Evolutionary conservation across 1,284 basidiomycete genomes (phyloP).

Genomic region (Trichosporon coremiiforme): DNA sequence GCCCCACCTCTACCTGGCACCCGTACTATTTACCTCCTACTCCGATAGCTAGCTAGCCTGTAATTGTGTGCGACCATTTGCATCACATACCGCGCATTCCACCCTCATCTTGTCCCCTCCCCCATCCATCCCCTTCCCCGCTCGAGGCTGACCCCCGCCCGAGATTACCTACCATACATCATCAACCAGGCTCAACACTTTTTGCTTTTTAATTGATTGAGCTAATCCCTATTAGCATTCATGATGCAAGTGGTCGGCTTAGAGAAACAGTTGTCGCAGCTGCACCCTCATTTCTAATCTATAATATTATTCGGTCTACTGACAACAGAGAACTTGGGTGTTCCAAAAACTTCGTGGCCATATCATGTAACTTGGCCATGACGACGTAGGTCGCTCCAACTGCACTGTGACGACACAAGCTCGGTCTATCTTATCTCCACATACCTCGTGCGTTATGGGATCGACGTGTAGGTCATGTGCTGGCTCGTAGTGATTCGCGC

Average conservation of each 20-base stretch:
- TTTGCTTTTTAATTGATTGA: slow-evolving; percentile 29
- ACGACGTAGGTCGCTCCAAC: background rate
- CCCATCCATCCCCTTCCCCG: slow-evolving; percentile 4
- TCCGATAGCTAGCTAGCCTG: slow-evolving; percentile 32
- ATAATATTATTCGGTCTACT: too few relatives aligned
- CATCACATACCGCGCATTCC: slow-evolving; percentile 29
- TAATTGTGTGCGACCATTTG: slow-evolving; percentile 35
- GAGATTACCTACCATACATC: slow-evolving; percentile 24
- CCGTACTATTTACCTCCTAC: slow-evolving; percentile 18
- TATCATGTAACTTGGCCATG: background rate
- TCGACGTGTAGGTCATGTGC: too few relatives aligned
- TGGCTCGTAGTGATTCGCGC: too few relatives aligned
- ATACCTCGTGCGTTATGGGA: background rate
- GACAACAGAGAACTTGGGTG: background rate
- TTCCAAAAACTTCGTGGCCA: background rate
- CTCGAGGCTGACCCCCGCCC: slow-evolving; percentile 9
- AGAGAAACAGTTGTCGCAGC: slow-evolving; percentile 20
- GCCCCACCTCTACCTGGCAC: slow-evolving; percentile 19
- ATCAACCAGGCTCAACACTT: slow-evolving; percentile 27
- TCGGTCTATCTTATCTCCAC: background rate
- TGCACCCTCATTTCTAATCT: background rate
- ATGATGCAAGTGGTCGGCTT: slow-evolving; percentile 37
- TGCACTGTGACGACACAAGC: background rate
- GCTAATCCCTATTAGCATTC: slow-evolving; percentile 33
- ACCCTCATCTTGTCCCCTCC: slow-evolving; percentile 19